Conservation (phyloP, 2,329 filamentous ascomycete genomes). For the Calonectria pteridis region DNA sequence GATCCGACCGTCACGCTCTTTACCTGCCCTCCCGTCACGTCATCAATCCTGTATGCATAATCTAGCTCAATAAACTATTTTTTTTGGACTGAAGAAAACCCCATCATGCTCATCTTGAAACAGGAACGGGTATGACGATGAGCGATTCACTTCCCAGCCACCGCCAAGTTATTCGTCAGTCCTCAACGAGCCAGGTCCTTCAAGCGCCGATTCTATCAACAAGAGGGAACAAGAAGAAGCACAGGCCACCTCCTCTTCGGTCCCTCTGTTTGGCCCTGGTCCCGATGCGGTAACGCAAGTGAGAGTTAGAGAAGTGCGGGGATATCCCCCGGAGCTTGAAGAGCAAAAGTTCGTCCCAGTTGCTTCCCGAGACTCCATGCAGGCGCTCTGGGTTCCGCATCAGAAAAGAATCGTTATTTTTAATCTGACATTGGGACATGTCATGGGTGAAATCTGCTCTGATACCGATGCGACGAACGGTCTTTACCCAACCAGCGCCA, state of each 20-base stretch:
- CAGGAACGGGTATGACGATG: not conserved
- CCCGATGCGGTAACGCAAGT: not conserved
- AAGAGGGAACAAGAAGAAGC: not conserved
- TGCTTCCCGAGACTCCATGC: not conserved
- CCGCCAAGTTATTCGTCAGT: not conserved
- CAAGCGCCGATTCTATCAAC: not conserved
- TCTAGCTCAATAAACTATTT: not conserved
- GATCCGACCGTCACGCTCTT: not conserved
- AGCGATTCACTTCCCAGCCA: not conserved
- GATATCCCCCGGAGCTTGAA: not conserved
- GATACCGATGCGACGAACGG: not conserved
- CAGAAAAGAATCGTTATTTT: not conserved
- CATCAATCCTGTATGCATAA: not conserved
- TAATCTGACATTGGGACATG: not conserved
- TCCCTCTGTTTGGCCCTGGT: not conserved
- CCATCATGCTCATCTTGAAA: not conserved
- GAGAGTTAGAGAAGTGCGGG: not conserved
- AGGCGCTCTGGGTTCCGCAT: not conserved
- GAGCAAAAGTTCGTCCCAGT: not conserved
- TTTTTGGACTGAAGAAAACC: too few relatives aligned
- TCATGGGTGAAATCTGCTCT: not conserved
- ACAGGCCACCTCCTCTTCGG: not conserved
- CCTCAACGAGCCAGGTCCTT: not conserved
- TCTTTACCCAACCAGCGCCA: not conserved
- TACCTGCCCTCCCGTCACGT: not conserved